Conservation (phyloP, 495 filamentous ascomycete species). For the Aspergillus heteromorphus region DNA sequence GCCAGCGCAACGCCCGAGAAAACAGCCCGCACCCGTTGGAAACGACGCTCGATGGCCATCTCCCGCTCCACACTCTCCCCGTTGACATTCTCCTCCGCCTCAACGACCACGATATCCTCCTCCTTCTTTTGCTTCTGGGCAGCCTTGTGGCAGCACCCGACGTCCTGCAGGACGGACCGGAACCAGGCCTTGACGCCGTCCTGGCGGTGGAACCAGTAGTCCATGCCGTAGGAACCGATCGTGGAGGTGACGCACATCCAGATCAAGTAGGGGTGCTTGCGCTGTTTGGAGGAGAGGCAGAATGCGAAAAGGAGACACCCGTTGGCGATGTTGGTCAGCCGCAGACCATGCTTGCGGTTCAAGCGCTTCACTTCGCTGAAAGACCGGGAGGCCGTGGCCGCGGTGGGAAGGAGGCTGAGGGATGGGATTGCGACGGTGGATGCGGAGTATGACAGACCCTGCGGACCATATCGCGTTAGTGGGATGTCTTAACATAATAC, state of each 20-base stretch:
- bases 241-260: slow-evolving; percentile 63
- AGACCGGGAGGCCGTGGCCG: slow-evolving; percentile 57
- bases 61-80: slow-evolving; percentile 72
- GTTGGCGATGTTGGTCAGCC: slow-evolving; percentile 55
- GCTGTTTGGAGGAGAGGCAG: slow-evolving; percentile 59
- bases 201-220: slow-evolving; percentile 46
- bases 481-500: too few species aligned
- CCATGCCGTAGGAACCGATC: slow-evolving; percentile 49
- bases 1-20: slow-evolving; percentile 63
- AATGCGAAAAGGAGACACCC: slow-evolving; percentile 68
- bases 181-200: slow-evolving; percentile 27
- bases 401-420: slow-evolving; percentile 69
- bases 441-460: slow-evolving; percentile 83
- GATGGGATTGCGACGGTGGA: slow-evolving; percentile 68
- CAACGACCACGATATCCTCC: slow-evolving; percentile 55
- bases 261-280: slow-evolving; percentile 78
- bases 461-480: slow-evolving; percentile 5
- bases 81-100: slow-evolving; percentile 57
- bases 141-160: slow-evolving; percentile 13
- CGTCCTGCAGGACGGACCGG: slow-evolving; percentile 24
- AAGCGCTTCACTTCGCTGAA: slow-evolving; percentile 57
- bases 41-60: slow-evolving; percentile 60
- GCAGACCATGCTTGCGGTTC: slow-evolving; percentile 53
- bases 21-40: slow-evolving; percentile 54
- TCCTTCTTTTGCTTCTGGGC: slow-evolving; percentile 52